Evolutionary conservation across 2,329 filamentous ascomycete genomes (phyloP).

Genomic region (Mycosphaerelloides madeirae): DNA sequence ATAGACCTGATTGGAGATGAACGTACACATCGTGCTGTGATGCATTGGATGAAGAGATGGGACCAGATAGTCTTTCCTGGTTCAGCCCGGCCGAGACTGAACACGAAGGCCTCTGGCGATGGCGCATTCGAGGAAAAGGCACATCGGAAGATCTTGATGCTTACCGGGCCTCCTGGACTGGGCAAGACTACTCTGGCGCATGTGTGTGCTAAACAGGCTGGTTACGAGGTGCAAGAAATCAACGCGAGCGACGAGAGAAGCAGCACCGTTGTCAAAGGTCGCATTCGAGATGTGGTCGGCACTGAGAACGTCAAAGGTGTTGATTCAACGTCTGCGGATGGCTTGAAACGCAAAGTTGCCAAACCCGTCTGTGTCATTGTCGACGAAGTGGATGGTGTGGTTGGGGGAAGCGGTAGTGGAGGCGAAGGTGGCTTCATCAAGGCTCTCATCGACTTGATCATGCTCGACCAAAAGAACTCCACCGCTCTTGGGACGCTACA

Average conservation of each 20-base stretch:
- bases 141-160: slow-evolving; percentile 80
- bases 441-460: slow-evolving; percentile 84
- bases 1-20: slow-evolving; percentile 94
- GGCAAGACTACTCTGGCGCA: slow-evolving; percentile 96
- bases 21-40: slow-evolving; percentile 80
- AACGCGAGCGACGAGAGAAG: slow-evolving; percentile 96
- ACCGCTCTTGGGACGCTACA: slow-evolving; percentile 32
- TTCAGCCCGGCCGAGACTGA: slow-evolving; percentile 54
- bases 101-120: slow-evolving; percentile 39
- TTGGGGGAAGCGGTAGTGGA: slow-evolving; percentile 66
- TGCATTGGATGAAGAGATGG: slow-evolving; percentile 93
- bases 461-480: slow-evolving; percentile 78
- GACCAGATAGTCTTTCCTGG: slow-evolving; percentile 88
- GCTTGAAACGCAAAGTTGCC: slow-evolving; percentile 64
- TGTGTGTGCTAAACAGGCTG: slow-evolving; percentile 90
- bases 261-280: slow-evolving; percentile 79
- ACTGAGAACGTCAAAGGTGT: slow-evolving; percentile 86
- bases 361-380: slow-evolving; percentile 90
- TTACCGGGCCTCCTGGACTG: slow-evolving; percentile 86
- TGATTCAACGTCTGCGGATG: slow-evolving; percentile 50
- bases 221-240: slow-evolving; percentile 94
- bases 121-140: slow-evolving; percentile 57
- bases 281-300: slow-evolving; percentile 84
- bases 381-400: slow-evolving; percentile 94
- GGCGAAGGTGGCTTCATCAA: slow-evolving; percentile 93